phyloP scores from a whole-genome alignment of 108 stramenopile species.

The Fragilariopsis cylindrus region DNA sequence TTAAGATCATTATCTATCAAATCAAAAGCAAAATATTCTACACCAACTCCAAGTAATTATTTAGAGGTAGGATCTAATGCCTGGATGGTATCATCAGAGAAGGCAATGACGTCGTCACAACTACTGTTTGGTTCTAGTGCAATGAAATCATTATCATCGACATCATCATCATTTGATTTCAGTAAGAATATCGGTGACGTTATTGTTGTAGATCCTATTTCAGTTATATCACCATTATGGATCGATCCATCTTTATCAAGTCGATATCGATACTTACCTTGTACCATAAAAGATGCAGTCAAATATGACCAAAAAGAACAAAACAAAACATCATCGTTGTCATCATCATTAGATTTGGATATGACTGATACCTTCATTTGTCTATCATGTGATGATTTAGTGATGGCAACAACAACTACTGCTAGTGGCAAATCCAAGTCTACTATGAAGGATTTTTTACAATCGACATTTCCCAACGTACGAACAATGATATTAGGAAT shows the following conservation, averaged over 20 bases:
- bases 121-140: neutral
- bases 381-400: neutral
- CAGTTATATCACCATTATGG: neutral
- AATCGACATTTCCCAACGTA: neutral
- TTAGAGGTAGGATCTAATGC: constrained; percentile 1
- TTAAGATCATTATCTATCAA: neutral
- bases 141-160: neutral
- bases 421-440: no score
- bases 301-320: neutral
- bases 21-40: neutral
- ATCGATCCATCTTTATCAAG: constrained; percentile 5
- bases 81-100: neutral
- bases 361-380: neutral
- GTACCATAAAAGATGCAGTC: neutral
- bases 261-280: neutral
- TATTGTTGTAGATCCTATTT: constrained; percentile 2
- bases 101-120: neutral
- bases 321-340: neutral
- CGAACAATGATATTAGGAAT: neutral
- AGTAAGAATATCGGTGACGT: neutral
- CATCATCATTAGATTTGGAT: neutral
- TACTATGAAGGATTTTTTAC: neutral
- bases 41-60: neutral
- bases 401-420: neutral
- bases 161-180: neutral